Evolutionary conservation across 257 asterid genomes (phyloP).

Genomic region (Solanum tarapatanum): DNA sequence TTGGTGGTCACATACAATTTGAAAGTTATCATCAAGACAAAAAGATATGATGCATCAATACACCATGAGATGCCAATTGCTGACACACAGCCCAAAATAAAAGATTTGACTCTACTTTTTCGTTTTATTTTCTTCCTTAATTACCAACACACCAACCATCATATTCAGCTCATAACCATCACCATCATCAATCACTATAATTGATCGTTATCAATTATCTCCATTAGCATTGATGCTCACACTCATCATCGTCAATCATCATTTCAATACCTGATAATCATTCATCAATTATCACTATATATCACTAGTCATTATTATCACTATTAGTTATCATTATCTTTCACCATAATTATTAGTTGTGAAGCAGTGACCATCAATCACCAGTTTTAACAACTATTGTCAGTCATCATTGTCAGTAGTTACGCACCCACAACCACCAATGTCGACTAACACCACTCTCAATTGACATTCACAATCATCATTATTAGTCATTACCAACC

Average conservation of each 20-base stretch:
- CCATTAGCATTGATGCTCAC: accelerated
- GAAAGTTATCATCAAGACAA: not conserved
- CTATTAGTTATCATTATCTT: too few species aligned
- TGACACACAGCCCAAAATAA: not conserved
- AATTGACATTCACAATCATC: not conserved
- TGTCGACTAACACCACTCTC: not conserved
- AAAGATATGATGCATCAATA: not conserved
- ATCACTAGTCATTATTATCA: not conserved
- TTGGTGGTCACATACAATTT: not conserved
- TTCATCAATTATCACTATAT: not conserved
- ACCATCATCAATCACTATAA: not conserved
- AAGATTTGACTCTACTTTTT: not conserved
- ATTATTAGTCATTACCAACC: too few species aligned
- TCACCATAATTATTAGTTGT: too few species aligned
- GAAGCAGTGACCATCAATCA: not conserved
- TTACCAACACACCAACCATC: not conserved
- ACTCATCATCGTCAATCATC: not conserved
- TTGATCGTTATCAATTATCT: not conserved
- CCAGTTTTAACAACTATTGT: too few species aligned
- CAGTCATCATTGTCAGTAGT: too few species aligned
- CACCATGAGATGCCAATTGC: not conserved
- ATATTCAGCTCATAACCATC: not conserved
- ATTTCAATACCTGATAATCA: not conserved
- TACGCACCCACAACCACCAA: too few species aligned
- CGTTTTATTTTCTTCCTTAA: not conserved